Evolutionary conservation across 805 yeast genomes (phyloP).

Genomic region (Zygoascus flipseniorum): DNA sequence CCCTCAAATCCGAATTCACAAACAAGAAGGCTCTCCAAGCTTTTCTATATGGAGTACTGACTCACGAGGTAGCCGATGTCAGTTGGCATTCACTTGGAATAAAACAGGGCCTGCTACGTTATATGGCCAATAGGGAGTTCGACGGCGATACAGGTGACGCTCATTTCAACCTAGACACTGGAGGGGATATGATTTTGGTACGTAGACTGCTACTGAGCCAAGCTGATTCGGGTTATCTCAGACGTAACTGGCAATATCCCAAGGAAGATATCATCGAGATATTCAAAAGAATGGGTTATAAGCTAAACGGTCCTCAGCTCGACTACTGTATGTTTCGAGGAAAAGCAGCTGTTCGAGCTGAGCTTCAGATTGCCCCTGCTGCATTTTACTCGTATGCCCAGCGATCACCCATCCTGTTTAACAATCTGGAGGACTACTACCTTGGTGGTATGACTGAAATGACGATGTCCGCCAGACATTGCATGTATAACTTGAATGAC

Average conservation of each 20-base stretch:
- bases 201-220: conserved; percentile 30
- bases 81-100: conserved; percentile 59
- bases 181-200: conserved; percentile 52
- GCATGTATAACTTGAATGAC: conserved; percentile 30
- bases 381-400: conserved; percentile 28
- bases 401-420: conserved; percentile 38
- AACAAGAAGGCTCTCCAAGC: conserved; percentile 35
- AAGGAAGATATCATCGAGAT: conserved; percentile 36
- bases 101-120: conserved; percentile 46
- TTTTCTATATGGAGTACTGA: conserved; percentile 48
- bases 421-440: conserved; percentile 38
- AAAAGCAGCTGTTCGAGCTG: conserved; percentile 41
- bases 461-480: conserved; percentile 31
- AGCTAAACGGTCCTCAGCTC: conserved; percentile 29
- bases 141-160: conserved; percentile 41
- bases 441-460: conserved; percentile 49
- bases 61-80: conserved; percentile 58
- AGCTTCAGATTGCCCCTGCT: conserved; percentile 29
- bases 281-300: conserved; percentile 31
- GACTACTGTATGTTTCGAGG: conserved; percentile 50
- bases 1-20: neutral
- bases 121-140: conserved; percentile 46
- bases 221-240: conserved; percentile 23
- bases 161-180: conserved; percentile 47
- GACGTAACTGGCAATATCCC: conserved; percentile 32